Conservation (phyloP, 768 basidiomycete genomes). For the Suillus discolor region DNA sequence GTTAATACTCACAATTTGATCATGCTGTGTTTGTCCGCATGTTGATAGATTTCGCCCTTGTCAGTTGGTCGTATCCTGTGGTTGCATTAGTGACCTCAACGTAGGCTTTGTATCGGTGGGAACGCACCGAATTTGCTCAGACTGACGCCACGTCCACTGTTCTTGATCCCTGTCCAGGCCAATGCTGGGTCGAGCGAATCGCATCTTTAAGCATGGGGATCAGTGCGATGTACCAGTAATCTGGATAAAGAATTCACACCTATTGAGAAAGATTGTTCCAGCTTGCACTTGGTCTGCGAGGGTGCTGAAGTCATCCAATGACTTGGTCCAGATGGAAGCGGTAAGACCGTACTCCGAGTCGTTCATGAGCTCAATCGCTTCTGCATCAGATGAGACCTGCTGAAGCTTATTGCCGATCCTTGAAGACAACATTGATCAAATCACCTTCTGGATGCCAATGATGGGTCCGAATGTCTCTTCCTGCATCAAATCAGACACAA, state of each 20-base stretch:
- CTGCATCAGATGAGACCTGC: conserved; percentile 81
- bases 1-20: conserved; percentile 7
- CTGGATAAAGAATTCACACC: conserved; percentile 39
- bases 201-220: conserved; percentile 46
- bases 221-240: neutral
- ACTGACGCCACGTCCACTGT: conserved; percentile 90
- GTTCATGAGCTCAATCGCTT: conserved; percentile 92
- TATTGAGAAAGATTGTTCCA: conserved; percentile 93
- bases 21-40: conserved; percentile 71
- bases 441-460: conserved; percentile 89
- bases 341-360: conserved; percentile 96
- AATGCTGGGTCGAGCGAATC: conserved; percentile 93
- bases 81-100: conserved; percentile 9
- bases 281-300: conserved; percentile 76
- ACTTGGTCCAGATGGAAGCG: conserved; percentile 93
- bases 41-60: conserved; percentile 76
- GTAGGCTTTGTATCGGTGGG: neutral
- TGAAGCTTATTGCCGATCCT: neutral
- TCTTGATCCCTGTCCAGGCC: conserved; percentile 93
- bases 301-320: conserved; percentile 61
- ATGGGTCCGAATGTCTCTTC: conserved; percentile 94
- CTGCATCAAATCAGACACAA: conserved; percentile 34
- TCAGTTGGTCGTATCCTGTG: conserved; percentile 83
- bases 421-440: neutral
- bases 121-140: conserved; percentile 83